These are phyloP conservation scores for Talaromyces funiculosus DNA, from an alignment of 2,329 filamentous ascomycete species.

Conservation along the genomic window DNA sequence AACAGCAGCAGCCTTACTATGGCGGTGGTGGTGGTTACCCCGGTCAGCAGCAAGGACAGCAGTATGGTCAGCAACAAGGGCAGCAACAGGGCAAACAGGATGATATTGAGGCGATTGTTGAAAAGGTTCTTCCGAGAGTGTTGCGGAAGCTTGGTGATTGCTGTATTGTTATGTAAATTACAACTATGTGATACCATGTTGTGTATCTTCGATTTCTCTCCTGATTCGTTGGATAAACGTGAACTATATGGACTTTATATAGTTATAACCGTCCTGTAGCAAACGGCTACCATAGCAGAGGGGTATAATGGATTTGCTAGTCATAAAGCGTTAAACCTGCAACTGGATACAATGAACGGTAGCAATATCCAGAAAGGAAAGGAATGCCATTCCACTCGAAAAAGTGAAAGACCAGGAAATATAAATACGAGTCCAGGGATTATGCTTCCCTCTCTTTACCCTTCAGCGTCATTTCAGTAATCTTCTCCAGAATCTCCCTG, in stretches of 20 bases:
- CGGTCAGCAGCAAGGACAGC: constrained; percentile 31
- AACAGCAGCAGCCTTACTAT: constrained; percentile 33
- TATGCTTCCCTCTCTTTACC: constrained; percentile 16
- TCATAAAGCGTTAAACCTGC: background rate
- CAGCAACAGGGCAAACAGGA: constrained; percentile 45
- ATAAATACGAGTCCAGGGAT: background rate
- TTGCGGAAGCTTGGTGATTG: constrained; percentile 62
- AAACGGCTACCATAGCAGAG: background rate
- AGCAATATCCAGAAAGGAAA: background rate
- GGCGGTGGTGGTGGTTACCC: constrained; percentile 33
- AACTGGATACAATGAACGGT: background rate
- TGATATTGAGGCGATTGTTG: constrained; percentile 55
- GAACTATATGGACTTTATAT: background rate
- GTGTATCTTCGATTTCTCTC: background rate
- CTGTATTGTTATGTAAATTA: constrained; percentile 66
- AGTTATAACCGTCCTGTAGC: background rate
- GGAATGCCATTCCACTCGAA: background rate
- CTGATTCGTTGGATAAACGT: background rate
- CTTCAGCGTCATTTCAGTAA: constrained; percentile 43
- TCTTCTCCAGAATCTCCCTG: constrained; percentile 63
- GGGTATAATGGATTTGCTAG: constrained; percentile 4
- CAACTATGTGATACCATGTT: background rate
- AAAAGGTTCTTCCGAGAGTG: constrained; percentile 56
- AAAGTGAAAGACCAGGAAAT: background rate
- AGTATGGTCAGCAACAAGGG: constrained; percentile 21